phyloP scores from a whole-genome alignment of 2,329 filamentous ascomycete genomes.

The Trichoderma breve region DNA sequence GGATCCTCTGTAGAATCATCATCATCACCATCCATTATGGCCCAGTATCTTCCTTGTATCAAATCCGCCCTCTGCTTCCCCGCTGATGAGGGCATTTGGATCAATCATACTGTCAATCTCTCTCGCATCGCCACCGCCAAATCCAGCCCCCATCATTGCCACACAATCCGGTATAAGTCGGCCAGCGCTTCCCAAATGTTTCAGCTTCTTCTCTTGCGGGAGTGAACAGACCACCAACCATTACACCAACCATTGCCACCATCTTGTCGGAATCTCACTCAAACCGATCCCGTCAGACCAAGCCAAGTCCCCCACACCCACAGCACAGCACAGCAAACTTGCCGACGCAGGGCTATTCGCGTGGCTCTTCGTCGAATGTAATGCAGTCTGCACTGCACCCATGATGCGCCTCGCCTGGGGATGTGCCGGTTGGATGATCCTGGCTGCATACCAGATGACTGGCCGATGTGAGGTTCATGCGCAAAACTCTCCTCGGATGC shows the following conservation, averaged over 20 bases:
- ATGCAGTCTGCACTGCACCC: slow-evolving; percentile 20
- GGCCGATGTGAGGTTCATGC: neutral
- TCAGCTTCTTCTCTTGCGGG: slow-evolving; percentile 1
- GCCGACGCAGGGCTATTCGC: neutral
- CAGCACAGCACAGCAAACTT: neutral
- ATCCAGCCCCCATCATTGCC: neutral
- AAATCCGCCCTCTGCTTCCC: neutral
- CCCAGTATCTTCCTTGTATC: neutral
- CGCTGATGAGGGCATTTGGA: neutral
- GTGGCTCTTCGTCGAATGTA: neutral
- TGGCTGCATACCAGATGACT: neutral
- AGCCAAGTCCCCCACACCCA: neutral
- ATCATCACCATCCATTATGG: neutral
- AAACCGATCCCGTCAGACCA: neutral
- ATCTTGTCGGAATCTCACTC: slow-evolving; percentile 3
- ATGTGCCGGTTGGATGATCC: neutral
- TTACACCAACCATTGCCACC: neutral
- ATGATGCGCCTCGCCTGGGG: slow-evolving; percentile 11
- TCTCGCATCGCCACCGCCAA: neutral
- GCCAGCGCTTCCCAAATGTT: neutral
- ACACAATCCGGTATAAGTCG: slow-evolving; percentile 1
- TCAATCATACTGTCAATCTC: neutral
- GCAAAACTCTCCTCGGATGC: neutral
- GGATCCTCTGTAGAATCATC: neutral
- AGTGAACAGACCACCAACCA: slow-evolving; percentile 15